Evolutionary conservation across 345 rosid genomes (phyloP), one percentile per base, ranked within the genome.

Genomic region (Jatropha curcas): DNA sequence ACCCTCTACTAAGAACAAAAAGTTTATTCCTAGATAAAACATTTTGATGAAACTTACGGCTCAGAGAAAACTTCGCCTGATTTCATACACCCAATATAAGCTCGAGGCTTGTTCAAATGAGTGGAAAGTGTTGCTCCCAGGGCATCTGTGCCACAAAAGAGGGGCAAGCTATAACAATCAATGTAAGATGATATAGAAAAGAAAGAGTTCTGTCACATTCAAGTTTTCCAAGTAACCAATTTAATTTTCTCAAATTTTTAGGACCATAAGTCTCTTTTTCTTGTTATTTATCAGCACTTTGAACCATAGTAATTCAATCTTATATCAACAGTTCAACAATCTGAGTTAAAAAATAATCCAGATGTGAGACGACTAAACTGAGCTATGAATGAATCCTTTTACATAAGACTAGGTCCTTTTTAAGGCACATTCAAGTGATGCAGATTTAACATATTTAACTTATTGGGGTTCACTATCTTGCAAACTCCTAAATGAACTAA

Each of bases 71-170:
- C 92, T 81, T 85, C 83, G 67, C 94, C 94, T 28, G 94, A 89
- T 83, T 89, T 89, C 94, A 91, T 88, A 71, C 99, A 95, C 69
- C 98, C 96, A 22, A 95, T 85, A 79, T 92, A 95, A 68, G 83
- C 82, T 45, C 92, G 84, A 57, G 92, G 94, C 71, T 86, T 85
- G 68, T 77, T 80, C 68, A 86, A 31, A 75, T 86, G 81, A 76
- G 88, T 75, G 68, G 94, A 82, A 80, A 89, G 92, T 67, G 92
- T 85, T 75, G 87, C 87, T 71, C 94, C 94, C 45, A 91, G 78
- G 59, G 87, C 76, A 81, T 91, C 94, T 89, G 82, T 52, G 82
- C n/a, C 30, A 16, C 67, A 79, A 62, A 50, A 61, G 33, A 68
- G 75, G 16, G 55, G 66, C 50, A 68, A 72, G 30, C 41, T 39